Evolutionary conservation across 163 green algal genomes (phyloP).

Genomic region (Scenedesmus sp.): DNA sequence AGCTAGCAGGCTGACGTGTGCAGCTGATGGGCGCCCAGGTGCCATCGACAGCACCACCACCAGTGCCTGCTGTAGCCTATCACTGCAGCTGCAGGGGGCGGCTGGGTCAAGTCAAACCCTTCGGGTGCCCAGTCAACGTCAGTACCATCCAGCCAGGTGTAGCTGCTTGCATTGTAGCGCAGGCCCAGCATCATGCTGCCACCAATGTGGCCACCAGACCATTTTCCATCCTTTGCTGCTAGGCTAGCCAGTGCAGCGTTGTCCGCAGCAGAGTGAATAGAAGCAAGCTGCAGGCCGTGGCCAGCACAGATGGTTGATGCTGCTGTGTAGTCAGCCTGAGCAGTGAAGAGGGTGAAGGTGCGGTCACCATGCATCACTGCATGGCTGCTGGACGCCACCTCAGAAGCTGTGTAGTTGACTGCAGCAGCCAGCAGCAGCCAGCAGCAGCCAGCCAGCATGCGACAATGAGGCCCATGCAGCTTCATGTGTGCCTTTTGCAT

Average conservation of each 20-base stretch:
- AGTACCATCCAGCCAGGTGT: not conserved
- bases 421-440: not conserved
- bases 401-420: not conserved
- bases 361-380: not conserved
- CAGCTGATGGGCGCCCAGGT: constrained; percentile 1
- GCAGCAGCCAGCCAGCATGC: not conserved
- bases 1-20: not conserved
- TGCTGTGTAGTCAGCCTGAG: not conserved
- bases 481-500: too few species aligned
- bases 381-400: constrained; percentile 1
- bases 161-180: not conserved
- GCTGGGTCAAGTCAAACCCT: not conserved
- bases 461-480: too few species aligned
- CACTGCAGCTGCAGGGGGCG: not conserved
- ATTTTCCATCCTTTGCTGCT: not conserved
- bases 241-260: constrained; percentile 1
- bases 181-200: constrained; percentile 9
- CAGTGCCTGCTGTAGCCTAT: not conserved
- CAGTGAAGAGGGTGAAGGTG: constrained; percentile 9
- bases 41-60: not conserved
- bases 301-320: not conserved
- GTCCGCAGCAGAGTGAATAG: not conserved
- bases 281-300: not conserved
- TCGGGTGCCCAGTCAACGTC: not conserved
- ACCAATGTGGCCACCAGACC: not conserved